Evolutionary conservation across 352 stramenopile genomes (phyloP), one percentile per base, ranked within the genome.

Genomic region (Pythium sp.): DNA sequence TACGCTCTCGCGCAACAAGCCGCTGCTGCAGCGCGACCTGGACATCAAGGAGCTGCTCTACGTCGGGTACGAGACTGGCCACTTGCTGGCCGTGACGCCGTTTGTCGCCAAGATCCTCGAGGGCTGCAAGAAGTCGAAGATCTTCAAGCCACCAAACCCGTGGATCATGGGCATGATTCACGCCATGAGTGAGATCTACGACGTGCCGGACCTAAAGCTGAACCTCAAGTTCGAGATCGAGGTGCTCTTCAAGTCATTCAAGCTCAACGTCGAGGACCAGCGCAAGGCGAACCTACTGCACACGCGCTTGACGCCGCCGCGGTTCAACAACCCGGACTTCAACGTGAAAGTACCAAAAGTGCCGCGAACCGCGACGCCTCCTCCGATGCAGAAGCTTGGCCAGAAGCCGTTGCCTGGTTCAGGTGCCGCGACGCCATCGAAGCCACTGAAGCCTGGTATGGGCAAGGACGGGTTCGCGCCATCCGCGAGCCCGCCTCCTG

Each of bases 191-290:
- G 97, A 99, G 64, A 91, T 99, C 34, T 99, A 99, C 76, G 92
- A 99, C 69, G 95, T 99, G 6, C 92, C 98, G n/a, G 97, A 99
- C 69, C 86, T 99, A 53, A 99, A 99, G 76, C 96, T 99, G 69
- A 99, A 99, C 77, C 97, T 99, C 58, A 99, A 99, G 74, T 99
- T 99, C 76, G 97, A 99, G 78, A 98, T 99, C 57, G 97, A 99
- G 81, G 97, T 99, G 49, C 74, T 99, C 5, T 99, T 98, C 84
- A 99, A 99, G 79, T 98, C 98, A 79, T 95, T 99, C 55, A 98
- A 98, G 69, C 83, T 99, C 1, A 98, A 98, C 51, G 84, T 99
- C 43, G 95, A 99, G 64, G 97, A 99, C 62, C 88, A 96, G 68
- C 97, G 99, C 62, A 97, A 97, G 63, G 87, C 89, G 15, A 89